phyloP scores from a whole-genome alignment of 345 rosid species.

The Murraya paniculata region DNA sequence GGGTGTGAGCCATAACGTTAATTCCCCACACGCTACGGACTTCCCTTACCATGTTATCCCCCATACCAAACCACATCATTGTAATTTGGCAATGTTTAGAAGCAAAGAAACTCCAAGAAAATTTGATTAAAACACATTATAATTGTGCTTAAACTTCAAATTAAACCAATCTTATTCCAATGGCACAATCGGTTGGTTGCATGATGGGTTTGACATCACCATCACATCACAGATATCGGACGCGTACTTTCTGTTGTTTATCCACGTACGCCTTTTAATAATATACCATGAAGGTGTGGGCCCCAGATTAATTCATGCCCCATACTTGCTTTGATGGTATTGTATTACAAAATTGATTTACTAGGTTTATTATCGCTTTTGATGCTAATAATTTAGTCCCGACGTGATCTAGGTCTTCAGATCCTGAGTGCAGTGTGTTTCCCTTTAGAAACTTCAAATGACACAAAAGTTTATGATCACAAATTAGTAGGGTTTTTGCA shows the following conservation, averaged over 20 bases:
- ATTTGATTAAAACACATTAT: background rate
- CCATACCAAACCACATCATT: background rate
- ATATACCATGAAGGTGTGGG: background rate
- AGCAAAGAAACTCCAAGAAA: background rate
- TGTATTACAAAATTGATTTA: background rate
- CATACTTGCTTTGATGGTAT: background rate
- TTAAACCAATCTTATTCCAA: background rate
- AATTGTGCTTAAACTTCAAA: background rate
- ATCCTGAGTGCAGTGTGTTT: background rate
- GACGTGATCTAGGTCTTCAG: too few relatives aligned
- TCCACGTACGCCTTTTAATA: background rate
- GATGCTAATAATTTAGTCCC: background rate
- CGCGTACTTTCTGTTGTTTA: background rate
- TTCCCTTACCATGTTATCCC: background rate
- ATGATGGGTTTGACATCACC: background rate
- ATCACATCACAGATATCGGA: background rate
- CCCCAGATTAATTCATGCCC: too few relatives aligned
- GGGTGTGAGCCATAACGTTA: constrained; percentile 2
- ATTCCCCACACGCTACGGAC: constrained; percentile 3
- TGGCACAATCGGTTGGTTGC: background rate
- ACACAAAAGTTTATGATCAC: too few relatives aligned
- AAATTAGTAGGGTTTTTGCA: too few relatives aligned
- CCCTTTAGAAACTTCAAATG: too few relatives aligned
- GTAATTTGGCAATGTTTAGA: background rate
- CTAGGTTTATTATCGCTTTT: background rate